phyloP scores from a whole-genome alignment of 495 filamentous ascomycete genomes.

The Staphylotrichum tortipilum region DNA sequence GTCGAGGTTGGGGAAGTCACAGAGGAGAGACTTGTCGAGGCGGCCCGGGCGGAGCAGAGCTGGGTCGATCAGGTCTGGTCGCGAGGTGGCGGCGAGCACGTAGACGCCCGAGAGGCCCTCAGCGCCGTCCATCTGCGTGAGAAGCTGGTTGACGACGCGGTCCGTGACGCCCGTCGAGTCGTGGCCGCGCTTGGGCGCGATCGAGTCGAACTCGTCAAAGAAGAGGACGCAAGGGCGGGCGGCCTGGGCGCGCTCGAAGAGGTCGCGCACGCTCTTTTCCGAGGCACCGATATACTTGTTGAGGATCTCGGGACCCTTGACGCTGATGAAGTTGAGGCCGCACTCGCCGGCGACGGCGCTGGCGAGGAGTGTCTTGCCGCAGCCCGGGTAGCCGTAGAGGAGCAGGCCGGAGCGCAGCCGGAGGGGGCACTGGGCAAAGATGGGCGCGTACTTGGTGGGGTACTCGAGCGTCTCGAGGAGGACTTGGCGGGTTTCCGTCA shows the following conservation, averaged over 20 bases:
- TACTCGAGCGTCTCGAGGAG: slow-evolving; percentile 93
- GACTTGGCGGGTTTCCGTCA: slow-evolving; percentile 73
- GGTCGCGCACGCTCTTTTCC: slow-evolving; percentile 87
- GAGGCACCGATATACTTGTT: slow-evolving; percentile 98
- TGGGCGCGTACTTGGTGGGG: slow-evolving; percentile 94
- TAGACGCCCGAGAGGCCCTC: slow-evolving; percentile 92
- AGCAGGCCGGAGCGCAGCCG: slow-evolving; percentile 86
- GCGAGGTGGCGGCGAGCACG: slow-evolving; percentile 82
- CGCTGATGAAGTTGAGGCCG: slow-evolving; percentile 93
- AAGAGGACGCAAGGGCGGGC: slow-evolving; percentile 89
- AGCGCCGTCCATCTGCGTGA: slow-evolving; percentile 98
- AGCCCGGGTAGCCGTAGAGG: slow-evolving; percentile 90
- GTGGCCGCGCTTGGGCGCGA: slow-evolving; percentile 93
- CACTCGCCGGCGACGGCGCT: slow-evolving; percentile 93
- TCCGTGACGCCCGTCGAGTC: slow-evolving; percentile 96
- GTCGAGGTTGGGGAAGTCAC: slow-evolving; percentile 69
- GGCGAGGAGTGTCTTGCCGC: slow-evolving; percentile 90
- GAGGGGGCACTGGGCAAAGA: slow-evolving; percentile 90
- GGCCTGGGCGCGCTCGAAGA: slow-evolving; percentile 85
- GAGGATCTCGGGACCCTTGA: slow-evolving; percentile 94
- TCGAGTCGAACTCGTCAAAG: slow-evolving; percentile 97
- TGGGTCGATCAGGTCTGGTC: slow-evolving; percentile 91
- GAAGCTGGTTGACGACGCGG: slow-evolving; percentile 93
- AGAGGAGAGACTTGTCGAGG: slow-evolving; percentile 82
- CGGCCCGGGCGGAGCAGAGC: slow-evolving; percentile 82